These are phyloP conservation scores for Rhynchosporium agropyri DNA, from an alignment of 2,329 filamentous ascomycete genomes.

Conservation along the genomic window DNA sequence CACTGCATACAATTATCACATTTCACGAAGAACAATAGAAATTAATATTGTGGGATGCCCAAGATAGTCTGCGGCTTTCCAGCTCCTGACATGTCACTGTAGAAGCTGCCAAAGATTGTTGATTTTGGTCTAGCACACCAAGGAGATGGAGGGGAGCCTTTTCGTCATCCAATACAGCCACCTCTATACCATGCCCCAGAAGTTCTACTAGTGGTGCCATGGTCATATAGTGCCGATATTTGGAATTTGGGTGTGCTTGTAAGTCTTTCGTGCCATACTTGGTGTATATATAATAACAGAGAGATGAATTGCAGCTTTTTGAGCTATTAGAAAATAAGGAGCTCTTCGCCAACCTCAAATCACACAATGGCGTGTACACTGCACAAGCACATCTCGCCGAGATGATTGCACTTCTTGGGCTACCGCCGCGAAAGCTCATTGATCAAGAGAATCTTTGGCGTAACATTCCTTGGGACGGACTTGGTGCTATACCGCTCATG, in stretches of 20 bases:
- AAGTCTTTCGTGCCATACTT: slow-evolving; percentile 20
- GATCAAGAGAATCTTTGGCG: slow-evolving; percentile 16
- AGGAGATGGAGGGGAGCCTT: slow-evolving; percentile 13
- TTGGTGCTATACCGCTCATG: slow-evolving; percentile 17
- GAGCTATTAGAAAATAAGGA: slow-evolving; percentile 32
- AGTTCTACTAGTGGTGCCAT: slow-evolving; percentile 43
- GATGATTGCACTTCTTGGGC: slow-evolving; percentile 31
- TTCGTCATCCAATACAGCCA: slow-evolving; percentile 26
- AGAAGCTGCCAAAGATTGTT: slow-evolving; percentile 18
- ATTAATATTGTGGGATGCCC: background rate
- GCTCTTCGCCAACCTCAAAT: slow-evolving; percentile 27
- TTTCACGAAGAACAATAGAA: background rate
- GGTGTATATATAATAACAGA: slow-evolving; percentile 13
- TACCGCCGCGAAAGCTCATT: slow-evolving; percentile 25
- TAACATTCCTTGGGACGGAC: slow-evolving; percentile 16
- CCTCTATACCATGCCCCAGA: slow-evolving; percentile 41
- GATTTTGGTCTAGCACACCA: slow-evolving; percentile 20
- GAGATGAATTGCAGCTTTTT: slow-evolving; percentile 25
- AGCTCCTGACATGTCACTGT: background rate
- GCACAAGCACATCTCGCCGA: slow-evolving; percentile 30
- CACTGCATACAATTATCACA: background rate
- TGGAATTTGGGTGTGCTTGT: slow-evolving; percentile 45
- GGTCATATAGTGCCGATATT: slow-evolving; percentile 43
- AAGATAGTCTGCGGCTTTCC: background rate
- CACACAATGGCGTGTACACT: slow-evolving; percentile 24